Conservation (phyloP, 768 basidiomycete genomes). For the Suillus paluster region DNA sequence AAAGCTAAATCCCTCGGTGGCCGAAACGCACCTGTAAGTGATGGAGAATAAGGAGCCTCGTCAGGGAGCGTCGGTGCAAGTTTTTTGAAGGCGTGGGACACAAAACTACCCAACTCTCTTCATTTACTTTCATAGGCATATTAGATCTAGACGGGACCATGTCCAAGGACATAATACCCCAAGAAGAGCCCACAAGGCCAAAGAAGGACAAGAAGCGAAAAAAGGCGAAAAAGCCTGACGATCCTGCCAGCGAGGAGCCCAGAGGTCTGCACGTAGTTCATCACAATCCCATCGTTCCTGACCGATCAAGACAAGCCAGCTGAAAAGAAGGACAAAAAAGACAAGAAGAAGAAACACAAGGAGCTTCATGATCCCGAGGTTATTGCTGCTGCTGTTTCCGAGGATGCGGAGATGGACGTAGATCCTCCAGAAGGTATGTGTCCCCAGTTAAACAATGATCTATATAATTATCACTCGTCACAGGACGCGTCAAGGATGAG, state of each 20-base stretch:
- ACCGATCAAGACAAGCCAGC: conserved; percentile 17
- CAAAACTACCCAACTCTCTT: not conserved
- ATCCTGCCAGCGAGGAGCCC: conserved; percentile 18
- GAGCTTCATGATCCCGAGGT: conserved; percentile 38
- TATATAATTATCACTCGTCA: conserved; percentile 2
- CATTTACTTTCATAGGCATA: conserved; percentile 1
- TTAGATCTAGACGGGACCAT: conserved; percentile 11
- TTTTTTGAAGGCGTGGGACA: not conserved
- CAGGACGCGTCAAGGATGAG: conserved; percentile 20
- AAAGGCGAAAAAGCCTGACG: conserved; percentile 20
- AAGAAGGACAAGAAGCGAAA: conserved; percentile 32
- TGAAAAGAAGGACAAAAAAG: conserved; percentile 42
- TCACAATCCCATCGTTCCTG: conserved; percentile 3
- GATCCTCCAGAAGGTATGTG: conserved; percentile 9
- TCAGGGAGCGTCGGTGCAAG: not conserved
- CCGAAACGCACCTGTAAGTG: not conserved
- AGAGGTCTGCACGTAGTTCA: conserved; percentile 26
- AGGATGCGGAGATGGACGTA: conserved; percentile 19
- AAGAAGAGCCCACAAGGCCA: conserved; percentile 22
- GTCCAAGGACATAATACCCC: conserved; percentile 11
- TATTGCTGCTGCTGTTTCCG: conserved; percentile 20
- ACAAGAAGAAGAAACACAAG: conserved; percentile 48
- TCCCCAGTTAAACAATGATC: conserved; percentile 8
- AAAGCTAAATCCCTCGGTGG: not conserved
- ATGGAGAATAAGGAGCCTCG: not conserved